Percentiles rank a stretch among this genome's conserved stretches.
Evolutionary conservation across 2,329 filamentous ascomycete genomes (phyloP).

Genomic region (Fusarium sp.): DNA sequence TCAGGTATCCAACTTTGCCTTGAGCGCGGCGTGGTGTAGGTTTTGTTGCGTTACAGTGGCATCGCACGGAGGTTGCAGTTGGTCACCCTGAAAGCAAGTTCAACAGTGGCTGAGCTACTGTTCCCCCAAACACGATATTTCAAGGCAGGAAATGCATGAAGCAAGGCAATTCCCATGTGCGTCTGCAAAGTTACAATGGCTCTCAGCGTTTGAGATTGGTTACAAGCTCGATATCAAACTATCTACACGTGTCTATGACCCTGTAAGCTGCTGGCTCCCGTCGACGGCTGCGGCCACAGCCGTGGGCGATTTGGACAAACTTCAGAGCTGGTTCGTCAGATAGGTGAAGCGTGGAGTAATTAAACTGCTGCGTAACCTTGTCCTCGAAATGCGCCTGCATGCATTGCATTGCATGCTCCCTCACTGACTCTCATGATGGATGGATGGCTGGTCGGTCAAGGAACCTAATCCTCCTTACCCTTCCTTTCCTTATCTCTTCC

Average conservation of each 20-base stretch:
- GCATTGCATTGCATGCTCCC: background rate
- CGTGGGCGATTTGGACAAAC: conserved; percentile 21
- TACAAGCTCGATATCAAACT: conserved; percentile 14
- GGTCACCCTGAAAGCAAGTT: conserved; percentile 2
- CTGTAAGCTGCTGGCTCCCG: conserved; percentile 35
- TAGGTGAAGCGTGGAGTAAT: conserved; percentile 13
- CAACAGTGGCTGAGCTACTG: conserved; percentile 1
- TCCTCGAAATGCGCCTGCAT: conserved; percentile 8
- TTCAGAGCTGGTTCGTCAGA: conserved; percentile 26
- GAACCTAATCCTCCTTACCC: conserved; percentile 7
- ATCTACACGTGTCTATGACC: conserved; percentile 25
- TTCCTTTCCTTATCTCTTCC: background rate
- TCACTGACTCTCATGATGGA: background rate
- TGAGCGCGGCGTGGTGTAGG: background rate
- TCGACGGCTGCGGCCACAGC: conserved; percentile 25
- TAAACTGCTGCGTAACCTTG: conserved; percentile 26
- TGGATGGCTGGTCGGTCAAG: conserved; percentile 2
- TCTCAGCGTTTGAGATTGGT: conserved; percentile 11
- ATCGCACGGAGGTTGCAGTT: conserved; percentile 20
- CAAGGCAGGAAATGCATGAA: conserved; percentile 21
- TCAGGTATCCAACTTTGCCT: conserved; percentile 3
- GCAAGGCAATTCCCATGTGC: conserved; percentile 9
- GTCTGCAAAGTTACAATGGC: background rate
- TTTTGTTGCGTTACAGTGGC: conserved; percentile 15
- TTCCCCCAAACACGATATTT: conserved; percentile 1